phyloP scores from a whole-genome alignment of 2,329 filamentous ascomycete species.

The Rhinocladiella similis region DNA sequence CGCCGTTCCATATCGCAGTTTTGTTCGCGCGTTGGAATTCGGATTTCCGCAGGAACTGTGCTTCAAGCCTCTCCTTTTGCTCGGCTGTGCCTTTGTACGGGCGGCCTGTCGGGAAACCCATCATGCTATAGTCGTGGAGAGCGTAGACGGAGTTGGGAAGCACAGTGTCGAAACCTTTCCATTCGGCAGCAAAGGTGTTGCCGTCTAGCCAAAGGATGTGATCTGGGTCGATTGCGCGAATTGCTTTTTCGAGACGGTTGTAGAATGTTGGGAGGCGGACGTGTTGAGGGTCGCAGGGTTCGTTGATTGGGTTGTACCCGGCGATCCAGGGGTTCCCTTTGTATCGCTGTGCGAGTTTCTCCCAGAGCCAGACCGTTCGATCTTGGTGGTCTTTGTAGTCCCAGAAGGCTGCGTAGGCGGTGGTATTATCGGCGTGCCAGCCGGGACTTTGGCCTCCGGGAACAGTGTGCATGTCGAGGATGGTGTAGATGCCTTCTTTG shows the following conservation, averaged over 20 bases:
- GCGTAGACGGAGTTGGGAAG: conserved; percentile 41
- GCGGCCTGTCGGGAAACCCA: conserved; percentile 45
- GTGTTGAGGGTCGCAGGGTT: conserved; percentile 52
- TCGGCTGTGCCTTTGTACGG: conserved; percentile 43
- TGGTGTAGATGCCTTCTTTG: conserved; percentile 51
- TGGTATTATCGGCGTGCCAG: conserved; percentile 53
- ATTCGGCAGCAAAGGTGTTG: conserved; percentile 49
- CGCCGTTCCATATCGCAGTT: conserved; percentile 55
- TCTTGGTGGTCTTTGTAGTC: conserved; percentile 54
- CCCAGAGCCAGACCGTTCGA: conserved; percentile 51
- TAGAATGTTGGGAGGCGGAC: conserved; percentile 49
- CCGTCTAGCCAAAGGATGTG: conserved; percentile 50
- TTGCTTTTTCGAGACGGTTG: conserved; percentile 47
- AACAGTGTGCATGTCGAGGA: conserved; percentile 51
- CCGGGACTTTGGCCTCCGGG: conserved; percentile 53
- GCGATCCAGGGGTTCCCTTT: conserved; percentile 50
- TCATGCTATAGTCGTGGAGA: conserved; percentile 31
- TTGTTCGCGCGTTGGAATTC: conserved; percentile 47
- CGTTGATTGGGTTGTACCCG: conserved; percentile 55
- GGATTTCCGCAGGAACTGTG: conserved; percentile 48
- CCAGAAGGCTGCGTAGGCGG: conserved; percentile 51
- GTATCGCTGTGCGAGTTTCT: conserved; percentile 48
- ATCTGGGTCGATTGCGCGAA: conserved; percentile 47
- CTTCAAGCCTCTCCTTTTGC: conserved; percentile 43
- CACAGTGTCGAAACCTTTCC: conserved; percentile 43